Evolutionary conservation across 306 rosid species (phyloP).

Genomic region (Dalbergia cochinchinensis): DNA sequence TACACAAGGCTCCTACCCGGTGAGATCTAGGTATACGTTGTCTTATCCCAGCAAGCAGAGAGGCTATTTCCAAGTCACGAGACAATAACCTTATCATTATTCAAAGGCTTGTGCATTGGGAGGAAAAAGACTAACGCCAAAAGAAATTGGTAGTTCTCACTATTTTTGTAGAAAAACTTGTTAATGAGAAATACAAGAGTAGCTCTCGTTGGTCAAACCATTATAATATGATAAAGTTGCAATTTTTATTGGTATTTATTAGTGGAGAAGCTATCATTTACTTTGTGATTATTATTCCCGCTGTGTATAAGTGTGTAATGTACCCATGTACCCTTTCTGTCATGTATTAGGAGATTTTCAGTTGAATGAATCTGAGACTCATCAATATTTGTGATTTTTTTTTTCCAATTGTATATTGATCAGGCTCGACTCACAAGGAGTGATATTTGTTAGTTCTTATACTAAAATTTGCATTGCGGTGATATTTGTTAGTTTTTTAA

Average conservation of each 20-base stretch:
- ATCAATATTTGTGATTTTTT: too few relatives aligned
- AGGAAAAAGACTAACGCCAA: background rate
- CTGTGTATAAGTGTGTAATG: background rate
- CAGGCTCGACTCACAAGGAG: background rate
- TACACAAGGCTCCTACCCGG: too few relatives aligned
- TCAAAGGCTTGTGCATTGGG: too few relatives aligned
- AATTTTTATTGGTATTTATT: background rate
- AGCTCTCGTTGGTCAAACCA: background rate
- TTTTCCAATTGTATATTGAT: background rate
- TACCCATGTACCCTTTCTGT: background rate
- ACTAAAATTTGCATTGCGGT: background rate
- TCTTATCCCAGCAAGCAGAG: too few relatives aligned
- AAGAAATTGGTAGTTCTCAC: background rate
- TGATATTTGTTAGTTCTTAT: background rate
- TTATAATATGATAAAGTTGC: background rate
- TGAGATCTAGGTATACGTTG: too few relatives aligned
- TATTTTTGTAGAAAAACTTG: too few relatives aligned
- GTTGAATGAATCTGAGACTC: conserved; percentile 30
- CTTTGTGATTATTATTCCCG: too few relatives aligned
- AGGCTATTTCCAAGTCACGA: too few relatives aligned
- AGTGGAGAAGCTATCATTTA: background rate
- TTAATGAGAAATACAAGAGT: too few relatives aligned
- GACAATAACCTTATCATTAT: too few relatives aligned
- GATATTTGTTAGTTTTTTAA: conserved; percentile 27
- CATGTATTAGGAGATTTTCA: conserved; percentile 16